phyloP scores from a whole-genome alignment of 208 protist species.

The Leishmania guyanensis region DNA sequence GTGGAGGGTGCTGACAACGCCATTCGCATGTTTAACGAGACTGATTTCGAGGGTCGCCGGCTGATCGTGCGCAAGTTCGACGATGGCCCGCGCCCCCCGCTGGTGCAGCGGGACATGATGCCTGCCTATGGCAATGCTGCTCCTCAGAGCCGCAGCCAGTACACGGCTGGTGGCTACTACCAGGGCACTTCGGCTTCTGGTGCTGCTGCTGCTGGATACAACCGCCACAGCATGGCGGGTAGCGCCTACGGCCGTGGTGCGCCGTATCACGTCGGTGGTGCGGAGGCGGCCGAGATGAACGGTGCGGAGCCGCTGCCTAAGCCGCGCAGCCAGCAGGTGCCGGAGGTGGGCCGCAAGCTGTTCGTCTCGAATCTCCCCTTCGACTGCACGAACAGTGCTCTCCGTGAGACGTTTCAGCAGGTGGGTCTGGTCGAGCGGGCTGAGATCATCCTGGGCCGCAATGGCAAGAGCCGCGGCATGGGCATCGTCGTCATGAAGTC shows the following conservation, averaged over 20 bases:
- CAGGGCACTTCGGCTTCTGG: slow-evolving; percentile 6
- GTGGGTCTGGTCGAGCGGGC: slow-evolving; percentile 77
- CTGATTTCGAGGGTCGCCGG: slow-evolving; percentile 86
- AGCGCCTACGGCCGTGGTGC: slow-evolving; percentile 17
- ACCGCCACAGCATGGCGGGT: slow-evolving; percentile 19
- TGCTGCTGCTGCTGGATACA: slow-evolving; percentile 17
- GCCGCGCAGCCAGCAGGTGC: slow-evolving; percentile 78
- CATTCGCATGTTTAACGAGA: slow-evolving; percentile 85
- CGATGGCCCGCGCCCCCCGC: slow-evolving; percentile 73
- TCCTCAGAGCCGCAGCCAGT: slow-evolving; percentile 27
- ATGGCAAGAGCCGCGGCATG: slow-evolving; percentile 77
- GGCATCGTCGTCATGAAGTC: slow-evolving; percentile 81
- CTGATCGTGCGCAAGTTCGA: slow-evolving; percentile 86
- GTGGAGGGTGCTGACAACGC: slow-evolving; percentile 67
- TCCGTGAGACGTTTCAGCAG: slow-evolving; percentile 85
- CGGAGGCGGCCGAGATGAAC: slow-evolving; percentile 25
- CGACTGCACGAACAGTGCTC: slow-evolving; percentile 67
- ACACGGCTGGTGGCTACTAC: slow-evolving; percentile 25
- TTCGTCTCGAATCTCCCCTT: slow-evolving; percentile 88
- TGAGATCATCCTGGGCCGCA: slow-evolving; percentile 71
- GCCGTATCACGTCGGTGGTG: slow-evolving; percentile 24
- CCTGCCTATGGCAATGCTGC: slow-evolving; percentile 44
- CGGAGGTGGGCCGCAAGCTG: slow-evolving; percentile 67
- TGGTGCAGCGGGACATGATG: slow-evolving; percentile 84
- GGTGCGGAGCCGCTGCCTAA: slow-evolving; percentile 62